Evolutionary conservation across 2,329 filamentous ascomycete species (phyloP).

Genomic region (Aspergillus sp.): DNA sequence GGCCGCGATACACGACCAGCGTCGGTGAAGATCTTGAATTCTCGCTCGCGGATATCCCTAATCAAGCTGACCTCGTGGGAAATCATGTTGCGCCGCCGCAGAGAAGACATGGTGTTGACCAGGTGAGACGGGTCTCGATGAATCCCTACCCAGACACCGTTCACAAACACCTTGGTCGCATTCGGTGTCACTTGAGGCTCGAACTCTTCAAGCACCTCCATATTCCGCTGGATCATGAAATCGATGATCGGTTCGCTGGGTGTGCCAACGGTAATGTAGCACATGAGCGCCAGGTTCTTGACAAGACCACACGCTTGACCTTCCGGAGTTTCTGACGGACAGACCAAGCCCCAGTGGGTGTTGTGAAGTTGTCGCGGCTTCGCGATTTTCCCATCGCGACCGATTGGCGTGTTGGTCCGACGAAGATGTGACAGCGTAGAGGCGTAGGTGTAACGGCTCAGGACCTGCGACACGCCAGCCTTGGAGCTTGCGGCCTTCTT

Average conservation of each 20-base stretch:
- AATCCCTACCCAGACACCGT: slow-evolving; percentile 95
- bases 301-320: slow-evolving; percentile 96
- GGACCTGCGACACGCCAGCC: slow-evolving; percentile 92
- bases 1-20: slow-evolving; percentile 91
- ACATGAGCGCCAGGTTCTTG: slow-evolving; percentile 97
- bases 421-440: slow-evolving; percentile 95
- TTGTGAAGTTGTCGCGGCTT: slow-evolving; percentile 97
- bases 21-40: slow-evolving; percentile 98
- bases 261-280: slow-evolving; percentile 91
- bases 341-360: slow-evolving; percentile 96
- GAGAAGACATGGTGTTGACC: slow-evolving; percentile 65
- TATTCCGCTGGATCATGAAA: slow-evolving; percentile 90
- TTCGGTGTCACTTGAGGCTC: slow-evolving; percentile 75
- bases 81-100: slow-evolving; percentile 72
- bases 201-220: slow-evolving; percentile 96
- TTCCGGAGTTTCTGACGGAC: slow-evolving; percentile 94
- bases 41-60: slow-evolving; percentile 89
- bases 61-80: slow-evolving; percentile 91
- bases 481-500: slow-evolving; percentile 95
- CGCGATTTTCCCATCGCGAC: slow-evolving; percentile 93
- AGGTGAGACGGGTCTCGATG: slow-evolving; percentile 81
- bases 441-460: slow-evolving; percentile 95
- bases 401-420: slow-evolving; percentile 94
- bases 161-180: slow-evolving; percentile 96
- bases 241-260: slow-evolving; percentile 83